A percentile compares a stretch with the other conserved stretches of the same genome.
phyloP scores from a whole-genome alignment of 345 rosid species.

The Dipteronia dyeriana region DNA sequence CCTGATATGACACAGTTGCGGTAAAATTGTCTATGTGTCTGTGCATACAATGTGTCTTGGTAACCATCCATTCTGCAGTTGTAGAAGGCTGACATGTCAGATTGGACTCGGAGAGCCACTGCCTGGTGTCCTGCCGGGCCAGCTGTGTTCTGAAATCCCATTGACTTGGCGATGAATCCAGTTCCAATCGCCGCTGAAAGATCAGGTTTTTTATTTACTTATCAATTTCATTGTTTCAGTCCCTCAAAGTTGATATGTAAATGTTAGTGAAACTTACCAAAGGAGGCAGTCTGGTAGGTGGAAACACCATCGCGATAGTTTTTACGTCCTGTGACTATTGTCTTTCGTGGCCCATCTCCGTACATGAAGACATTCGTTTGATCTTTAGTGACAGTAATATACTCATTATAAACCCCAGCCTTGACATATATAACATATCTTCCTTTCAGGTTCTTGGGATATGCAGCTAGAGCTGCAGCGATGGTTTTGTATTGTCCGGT shows the following conservation, averaged over 20 bases:
- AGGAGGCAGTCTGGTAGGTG: constrained; percentile 55
- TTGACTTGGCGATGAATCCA: constrained; percentile 48
- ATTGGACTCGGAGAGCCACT: constrained; percentile 50
- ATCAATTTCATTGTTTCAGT: neutral
- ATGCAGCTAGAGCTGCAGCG: constrained; percentile 41
- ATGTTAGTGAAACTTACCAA: constrained; percentile 28
- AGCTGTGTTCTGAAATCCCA: constrained; percentile 58
- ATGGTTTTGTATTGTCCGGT: constrained; percentile 47
- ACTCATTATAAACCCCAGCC: constrained; percentile 61
- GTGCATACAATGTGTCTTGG: constrained; percentile 50
- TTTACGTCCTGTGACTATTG: constrained; percentile 55
- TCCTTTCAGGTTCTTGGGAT: constrained; percentile 35
- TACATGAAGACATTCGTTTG: constrained; percentile 59
- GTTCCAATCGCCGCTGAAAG: constrained; percentile 41
- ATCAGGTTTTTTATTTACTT: neutral
- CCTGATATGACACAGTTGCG: constrained; percentile 59
- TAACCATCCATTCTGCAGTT: constrained; percentile 61
- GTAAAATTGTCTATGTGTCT: constrained; percentile 56
- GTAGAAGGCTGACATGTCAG: constrained; percentile 49
- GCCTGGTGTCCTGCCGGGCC: constrained; percentile 61
- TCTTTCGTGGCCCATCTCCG: constrained; percentile 74
- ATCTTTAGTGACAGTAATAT: constrained; percentile 42
- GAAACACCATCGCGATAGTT: constrained; percentile 37
- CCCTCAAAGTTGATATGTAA: neutral
- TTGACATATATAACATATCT: constrained; percentile 63